A percentile compares a stretch with the other conserved stretches of the same genome.
Evolutionary conservation across 2,329 filamentous ascomycete species (phyloP).

Genomic region (Endocalyx cinctus): DNA sequence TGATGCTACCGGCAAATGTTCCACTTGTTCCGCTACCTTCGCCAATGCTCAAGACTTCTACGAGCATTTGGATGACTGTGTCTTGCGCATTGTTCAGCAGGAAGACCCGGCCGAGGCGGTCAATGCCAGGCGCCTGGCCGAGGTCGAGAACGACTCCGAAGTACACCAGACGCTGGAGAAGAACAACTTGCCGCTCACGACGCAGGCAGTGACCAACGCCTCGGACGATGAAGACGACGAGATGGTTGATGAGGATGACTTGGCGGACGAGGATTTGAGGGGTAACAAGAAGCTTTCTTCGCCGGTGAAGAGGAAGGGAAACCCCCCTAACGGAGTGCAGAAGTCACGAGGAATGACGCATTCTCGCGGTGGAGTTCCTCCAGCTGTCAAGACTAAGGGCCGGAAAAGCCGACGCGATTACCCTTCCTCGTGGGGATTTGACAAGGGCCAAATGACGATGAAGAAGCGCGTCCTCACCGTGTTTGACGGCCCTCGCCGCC

Average conservation of each 20-base stretch:
- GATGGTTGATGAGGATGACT: constrained; percentile 54
- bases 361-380: constrained; percentile 67
- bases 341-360: constrained; percentile 72
- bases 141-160: constrained; percentile 60
- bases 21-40: constrained; percentile 87
- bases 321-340: constrained; percentile 53
- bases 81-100: constrained; percentile 66
- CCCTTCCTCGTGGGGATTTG: constrained; percentile 88
- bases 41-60: constrained; percentile 96
- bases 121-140: constrained; percentile 62
- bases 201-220: constrained; percentile 31
- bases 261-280: constrained; percentile 55
- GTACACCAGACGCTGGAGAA: constrained; percentile 60
- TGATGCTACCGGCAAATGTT: constrained; percentile 89
- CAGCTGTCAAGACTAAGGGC: constrained; percentile 53
- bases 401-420: constrained; percentile 93
- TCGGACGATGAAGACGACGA: constrained; percentile 49
- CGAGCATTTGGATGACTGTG: constrained; percentile 84
- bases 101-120: constrained; percentile 66
- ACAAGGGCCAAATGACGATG: constrained; percentile 92
- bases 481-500: constrained; percentile 79
- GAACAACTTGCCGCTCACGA: constrained; percentile 51
- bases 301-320: constrained; percentile 54
- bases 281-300: constrained; percentile 46
- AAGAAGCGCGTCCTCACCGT: constrained; percentile 95